Base-by-base conservation (phyloP, 164 flowering plant species). In the Vitis vinifera region DNA sequence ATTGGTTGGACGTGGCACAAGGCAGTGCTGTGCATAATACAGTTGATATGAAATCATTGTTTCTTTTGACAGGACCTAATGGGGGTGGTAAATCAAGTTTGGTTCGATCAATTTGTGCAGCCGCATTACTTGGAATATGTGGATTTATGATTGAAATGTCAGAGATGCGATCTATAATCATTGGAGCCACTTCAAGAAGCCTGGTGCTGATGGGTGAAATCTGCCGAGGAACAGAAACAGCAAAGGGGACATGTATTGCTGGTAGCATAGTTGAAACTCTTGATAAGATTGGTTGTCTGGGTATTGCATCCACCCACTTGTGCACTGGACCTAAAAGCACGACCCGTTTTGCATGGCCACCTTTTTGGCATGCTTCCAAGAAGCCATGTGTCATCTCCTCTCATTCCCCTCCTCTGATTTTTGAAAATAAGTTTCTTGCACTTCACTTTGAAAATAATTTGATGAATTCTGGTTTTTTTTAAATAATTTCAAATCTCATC, bases 21-120 rank as follows among this genome's bases (percentile, higher is more conserved):
- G 98, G 95, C 65, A 77, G 83, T 77, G 93, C 98, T 57, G 89
- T 93, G 59, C 75, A 61, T 55, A 95, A 95, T 74, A 83, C 84
- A 9, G 86, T 95, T 9, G 89, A 87, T 65, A 95, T 95, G 99
- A 80, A 85, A 37, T 93, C 98, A 23, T 65, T 95, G 47, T 87
- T 90, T 83, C 90, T 95, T 73, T 81, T 95, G 73, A 95, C 99
- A 31, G 99, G 99, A 59, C 99, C 99, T 11, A 93, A 95, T 79
- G 99, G 99, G 14, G 99, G 99, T 69, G 99, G 99, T 74, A 95
- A 95, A 88, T 95, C 99, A 67, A 93, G 98, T 77, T 80, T 95
- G 71, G 92, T 95, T 61, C 85, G 98, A 73, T 89, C 99, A 56
- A 84, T 95, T 68, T 93, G 98, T 85, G 97, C 99, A 30, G 91